Evolutionary conservation across 306 rosid genomes (phyloP).

Genomic region (Hippophae rhamnoides): DNA sequence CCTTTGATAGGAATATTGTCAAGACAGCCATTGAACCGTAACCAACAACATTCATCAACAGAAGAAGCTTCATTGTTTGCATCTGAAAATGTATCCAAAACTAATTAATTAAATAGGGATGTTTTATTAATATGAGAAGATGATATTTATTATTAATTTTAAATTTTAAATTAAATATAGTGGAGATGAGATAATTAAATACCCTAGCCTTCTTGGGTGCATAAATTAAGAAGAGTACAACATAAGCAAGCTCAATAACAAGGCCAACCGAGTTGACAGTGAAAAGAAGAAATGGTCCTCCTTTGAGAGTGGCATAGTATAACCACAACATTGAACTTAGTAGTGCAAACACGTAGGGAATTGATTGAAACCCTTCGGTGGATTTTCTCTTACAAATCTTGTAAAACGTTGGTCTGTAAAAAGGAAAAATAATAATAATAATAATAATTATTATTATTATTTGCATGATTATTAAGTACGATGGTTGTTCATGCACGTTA

Average conservation of each 20-base stretch:
- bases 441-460: no score
- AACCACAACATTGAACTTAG: slow-evolving; percentile 86
- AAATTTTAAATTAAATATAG: no score
- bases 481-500: no score
- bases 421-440: no score
- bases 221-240: slow-evolving; percentile 48
- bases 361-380: slow-evolving; percentile 65
- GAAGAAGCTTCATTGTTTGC: slow-evolving; percentile 40
- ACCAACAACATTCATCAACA: slow-evolving; percentile 61
- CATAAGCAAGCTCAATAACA: slow-evolving; percentile 52
- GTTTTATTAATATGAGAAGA: no score
- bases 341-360: slow-evolving; percentile 77
- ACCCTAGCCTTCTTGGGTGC: slow-evolving; percentile 66
- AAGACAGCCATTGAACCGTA: slow-evolving; percentile 63
- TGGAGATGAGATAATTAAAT: background rate
- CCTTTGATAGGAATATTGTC: slow-evolving; percentile 50
- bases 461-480: no score
- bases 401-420: slow-evolving; percentile 75
- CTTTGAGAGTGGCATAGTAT: slow-evolving; percentile 68
- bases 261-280: slow-evolving; percentile 81
- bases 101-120: no score
- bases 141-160: no score
- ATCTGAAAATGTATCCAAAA: slow-evolving; percentile 29
- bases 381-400: slow-evolving; percentile 70
- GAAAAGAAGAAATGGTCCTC: slow-evolving; percentile 55